A percentile compares a stretch with the other conserved stretches of the same genome.
Evolutionary conservation across 805 yeast genomes (phyloP).

Genomic region (Saturnispora hagleri): DNA sequence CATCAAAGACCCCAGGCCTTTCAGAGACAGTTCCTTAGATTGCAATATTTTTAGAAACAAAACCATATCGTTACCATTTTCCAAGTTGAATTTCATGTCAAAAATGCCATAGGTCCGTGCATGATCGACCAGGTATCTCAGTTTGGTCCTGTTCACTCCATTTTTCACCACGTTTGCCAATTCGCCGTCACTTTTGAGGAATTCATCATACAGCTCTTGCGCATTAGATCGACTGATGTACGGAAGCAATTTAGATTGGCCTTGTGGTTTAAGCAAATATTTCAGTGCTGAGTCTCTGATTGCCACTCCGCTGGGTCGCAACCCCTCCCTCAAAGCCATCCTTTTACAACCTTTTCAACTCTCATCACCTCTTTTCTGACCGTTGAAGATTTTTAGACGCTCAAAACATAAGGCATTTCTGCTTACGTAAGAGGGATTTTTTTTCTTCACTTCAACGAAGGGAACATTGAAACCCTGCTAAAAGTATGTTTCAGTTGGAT

Average conservation of each 20-base stretch:
- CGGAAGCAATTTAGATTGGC: background rate
- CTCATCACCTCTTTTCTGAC: no score
- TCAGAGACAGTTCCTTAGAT: background rate
- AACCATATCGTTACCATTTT: constrained; percentile 1
- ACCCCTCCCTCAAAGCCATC: background rate
- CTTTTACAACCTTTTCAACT: background rate
- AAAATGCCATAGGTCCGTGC: background rate
- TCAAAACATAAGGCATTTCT: background rate
- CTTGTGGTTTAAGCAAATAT: background rate
- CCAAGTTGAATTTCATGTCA: constrained; percentile 4
- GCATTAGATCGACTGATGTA: background rate
- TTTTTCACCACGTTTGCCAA: background rate
- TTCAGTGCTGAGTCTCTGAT: background rate
- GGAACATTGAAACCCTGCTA: background rate
- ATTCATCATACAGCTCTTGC: background rate
- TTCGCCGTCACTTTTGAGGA: background rate
- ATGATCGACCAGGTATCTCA: background rate
- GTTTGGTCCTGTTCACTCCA: background rate
- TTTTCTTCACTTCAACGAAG: background rate
- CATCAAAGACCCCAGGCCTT: constrained; percentile 5
- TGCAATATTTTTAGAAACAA: constrained; percentile 1
- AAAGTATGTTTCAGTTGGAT: background rate
- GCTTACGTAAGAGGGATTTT: constrained; percentile 5
- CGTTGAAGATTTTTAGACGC: background rate
- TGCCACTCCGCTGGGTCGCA: background rate